Evolutionary conservation across 352 stramenopile species (phyloP), one percentile per base, ranked within the genome.

Genomic region (Globisporangium solare): DNA sequence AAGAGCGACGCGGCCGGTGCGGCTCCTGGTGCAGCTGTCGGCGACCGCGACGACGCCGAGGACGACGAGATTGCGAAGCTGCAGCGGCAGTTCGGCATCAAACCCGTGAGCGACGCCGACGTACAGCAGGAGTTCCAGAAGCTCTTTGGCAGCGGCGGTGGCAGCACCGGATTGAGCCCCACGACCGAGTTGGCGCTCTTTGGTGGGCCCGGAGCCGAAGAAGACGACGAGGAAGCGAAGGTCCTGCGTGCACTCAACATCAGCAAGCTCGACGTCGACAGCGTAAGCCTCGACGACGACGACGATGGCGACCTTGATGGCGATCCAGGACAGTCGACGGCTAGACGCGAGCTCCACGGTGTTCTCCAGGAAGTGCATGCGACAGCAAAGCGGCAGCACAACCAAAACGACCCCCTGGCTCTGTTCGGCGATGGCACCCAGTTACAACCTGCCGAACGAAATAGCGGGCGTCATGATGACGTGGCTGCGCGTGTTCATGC

Each of bases 51-150:
- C 3, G 66, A 21, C 13, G 27, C 27, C 2, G 27, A 35, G 27
- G 60, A 61, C 6, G 71, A 86, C 40, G 76, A 92, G 22, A 56
- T 92, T 21, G 54, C 41, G 3, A 76, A 79, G 65, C 69, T 92
- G 40, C 81, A 92, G 68, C 71, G 76, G 15, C 75, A 91, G 69
- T 89, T 93, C 54, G 80, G 83, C 6, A 91, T 93, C 64, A 79
- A 74, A 35, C 67, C 76, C 32, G 68, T 90, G 49, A 80, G 58
- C 20, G 80, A 91, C 55, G 76, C 73, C 43, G 79, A 93, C 47
- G 77, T 93, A 18, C 66, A 90, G 60, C 67, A 58, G 40, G 83
- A 93, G 45, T 76, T 91, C 22, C 64, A 72, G 50, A 61, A 67
- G 63, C 70, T 93, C 17, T 68, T 92, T 37, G 70, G 67, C 14